Evolutionary conservation across 2,329 filamentous ascomycete species (phyloP).

Genomic region (Fusarium verticillioides): DNA sequence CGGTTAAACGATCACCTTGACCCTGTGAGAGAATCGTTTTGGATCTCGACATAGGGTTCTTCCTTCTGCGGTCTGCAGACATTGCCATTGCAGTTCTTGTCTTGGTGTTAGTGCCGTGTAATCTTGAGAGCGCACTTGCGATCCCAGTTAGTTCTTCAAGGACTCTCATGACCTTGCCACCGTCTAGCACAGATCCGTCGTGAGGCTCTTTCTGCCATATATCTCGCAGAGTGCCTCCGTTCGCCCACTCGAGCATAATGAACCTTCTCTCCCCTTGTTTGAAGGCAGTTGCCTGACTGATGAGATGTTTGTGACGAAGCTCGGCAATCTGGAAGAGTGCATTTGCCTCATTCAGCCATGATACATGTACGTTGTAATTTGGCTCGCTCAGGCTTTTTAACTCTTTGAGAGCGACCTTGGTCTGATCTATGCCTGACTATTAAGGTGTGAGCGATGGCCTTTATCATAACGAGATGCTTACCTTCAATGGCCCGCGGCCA

Average conservation of each 20-base stretch:
- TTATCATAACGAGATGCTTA: neutral
- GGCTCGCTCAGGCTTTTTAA: constrained; percentile 5
- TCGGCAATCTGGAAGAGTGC: constrained; percentile 18
- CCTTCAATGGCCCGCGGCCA: neutral
- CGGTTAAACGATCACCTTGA: neutral
- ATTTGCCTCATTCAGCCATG: constrained; percentile 1
- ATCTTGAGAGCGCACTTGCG: constrained; percentile 8
- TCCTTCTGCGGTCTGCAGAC: neutral
- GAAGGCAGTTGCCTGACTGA: constrained; percentile 18
- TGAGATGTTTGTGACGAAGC: constrained; percentile 14
- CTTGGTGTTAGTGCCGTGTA: constrained; percentile 4
- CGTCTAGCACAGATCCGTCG: neutral
- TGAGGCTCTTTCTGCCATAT: constrained; percentile 1
- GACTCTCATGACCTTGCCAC: neutral
- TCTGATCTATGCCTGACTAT: neutral
- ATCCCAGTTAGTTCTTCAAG: constrained; percentile 23
- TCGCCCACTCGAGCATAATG: constrained; percentile 31
- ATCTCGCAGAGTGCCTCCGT: constrained; percentile 26
- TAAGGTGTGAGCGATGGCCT: neutral
- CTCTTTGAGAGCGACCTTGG: constrained; percentile 17
- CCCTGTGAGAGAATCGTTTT: neutral
- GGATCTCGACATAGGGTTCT: neutral
- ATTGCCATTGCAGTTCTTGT: neutral
- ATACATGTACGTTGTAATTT: neutral
- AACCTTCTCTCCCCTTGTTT: neutral